Evolutionary conservation across 805 yeast genomes (phyloP), one percentile per base, ranked within the genome.

Genomic region (Yarrowia sp.): DNA sequence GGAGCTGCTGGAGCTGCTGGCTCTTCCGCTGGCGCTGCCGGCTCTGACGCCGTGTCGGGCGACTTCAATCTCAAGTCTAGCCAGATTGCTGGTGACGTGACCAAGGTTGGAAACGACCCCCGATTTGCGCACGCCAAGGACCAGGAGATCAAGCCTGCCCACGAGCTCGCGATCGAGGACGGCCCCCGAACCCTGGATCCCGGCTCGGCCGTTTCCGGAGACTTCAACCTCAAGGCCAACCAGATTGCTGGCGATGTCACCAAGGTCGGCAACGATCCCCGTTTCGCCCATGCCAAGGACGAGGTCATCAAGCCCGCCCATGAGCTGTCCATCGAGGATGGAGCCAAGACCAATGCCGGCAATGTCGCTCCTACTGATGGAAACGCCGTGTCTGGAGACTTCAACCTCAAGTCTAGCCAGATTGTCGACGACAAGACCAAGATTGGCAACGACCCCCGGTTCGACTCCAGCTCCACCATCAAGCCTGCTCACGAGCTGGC

Each of bases 141-240:
- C 4, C 7, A 19, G 3, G 10, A 1, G 7, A 24, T 36, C 40
- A 30, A 36, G 40, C 56, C 56, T 3, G 39, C 34, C 13, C 58
- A 52, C 43, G 58, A 52, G 58, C 58, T 52, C 8, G 24, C 42
- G 8, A 52, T 52, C 14, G 58, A 36, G 14, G 61, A 39, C 19
- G 64, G 50, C 1, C 63, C 36, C 6, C 36, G 64, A 42, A 58
- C 40, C 14, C 50, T 56, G 39, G 63, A 56, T 13, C 63, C 63
- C 15, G 63, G 63, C 7, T 56, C 63, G 30, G 38, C 64, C 15
- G 46, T 39, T 6, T 55, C 61, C 8, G 61, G 61, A 7, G 61
- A 53, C 19, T 53, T 53, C 8, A 53, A 53, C 36, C 44, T 53
- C 19, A 53, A 38, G 44, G 9, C 60, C 15, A 53, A 38, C 34